These are phyloP conservation scores for Knoxdaviesia proteae DNA, from an alignment of 2,329 filamentous ascomycete species.

Conservation along the genomic window DNA sequence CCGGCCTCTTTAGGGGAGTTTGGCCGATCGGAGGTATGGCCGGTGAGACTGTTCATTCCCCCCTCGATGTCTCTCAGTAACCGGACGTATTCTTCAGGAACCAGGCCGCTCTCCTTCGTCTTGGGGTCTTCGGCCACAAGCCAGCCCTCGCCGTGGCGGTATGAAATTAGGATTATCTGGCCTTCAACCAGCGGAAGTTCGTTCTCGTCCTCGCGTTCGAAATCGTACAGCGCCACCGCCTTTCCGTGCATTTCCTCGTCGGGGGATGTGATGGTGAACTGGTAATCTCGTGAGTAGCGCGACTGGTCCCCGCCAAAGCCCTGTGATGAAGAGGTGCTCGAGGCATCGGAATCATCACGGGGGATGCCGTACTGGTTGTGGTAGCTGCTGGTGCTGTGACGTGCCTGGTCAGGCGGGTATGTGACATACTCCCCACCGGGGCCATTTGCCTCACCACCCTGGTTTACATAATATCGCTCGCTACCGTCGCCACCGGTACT, in stretches of 20 bases:
- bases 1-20: conserved; percentile 33
- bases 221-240: conserved; percentile 87
- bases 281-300: conserved; percentile 76
- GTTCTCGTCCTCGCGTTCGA: conserved; percentile 88
- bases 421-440: conserved; percentile 65
- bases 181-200: conserved; percentile 83
- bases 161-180: conserved; percentile 90
- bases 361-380: conserved; percentile 16
- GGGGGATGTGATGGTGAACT: conserved; percentile 83
- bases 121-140: conserved; percentile 90
- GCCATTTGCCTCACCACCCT: conserved; percentile 49
- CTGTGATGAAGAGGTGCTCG: conserved; percentile 37
- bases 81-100: conserved; percentile 91
- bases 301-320: conserved; percentile 45
- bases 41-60: conserved; percentile 53
- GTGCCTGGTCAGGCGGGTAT: conserved; percentile 45
- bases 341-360: conserved; percentile 30
- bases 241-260: conserved; percentile 98
- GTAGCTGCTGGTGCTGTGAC: conserved; percentile 31
- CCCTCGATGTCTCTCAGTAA: conserved; percentile 84
- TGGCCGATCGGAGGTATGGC: conserved; percentile 5
- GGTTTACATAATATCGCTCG: conserved; percentile 54
- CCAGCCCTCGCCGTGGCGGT: conserved; percentile 92
- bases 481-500: conserved; percentile 48
- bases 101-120: conserved; percentile 80